A percentile compares a stretch with the other conserved stretches of the same genome.
Conservation (phyloP, 2,329 filamentous ascomycete species). For the Helotiales sp. region DNA sequence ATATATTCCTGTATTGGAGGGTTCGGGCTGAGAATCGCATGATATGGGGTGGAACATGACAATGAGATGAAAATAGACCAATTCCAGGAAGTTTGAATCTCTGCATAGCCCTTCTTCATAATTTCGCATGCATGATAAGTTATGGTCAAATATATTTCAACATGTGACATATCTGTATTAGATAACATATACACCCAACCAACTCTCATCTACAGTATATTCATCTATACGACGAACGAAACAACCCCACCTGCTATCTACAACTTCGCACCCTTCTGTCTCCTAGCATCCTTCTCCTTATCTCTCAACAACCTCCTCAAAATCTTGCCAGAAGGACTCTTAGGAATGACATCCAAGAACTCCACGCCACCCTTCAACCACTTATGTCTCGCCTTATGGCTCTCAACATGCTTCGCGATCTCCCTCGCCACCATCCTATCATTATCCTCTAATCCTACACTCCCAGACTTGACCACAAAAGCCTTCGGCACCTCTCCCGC, state of each 20-base stretch:
- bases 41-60: too few species aligned
- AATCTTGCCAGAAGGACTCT: constrained; percentile 75
- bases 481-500: constrained; percentile 68
- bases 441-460: constrained; percentile 51
- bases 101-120: too few species aligned
- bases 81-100: too few species aligned
- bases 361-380: constrained; percentile 63
- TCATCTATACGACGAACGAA: background rate
- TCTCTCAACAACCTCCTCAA: constrained; percentile 69
- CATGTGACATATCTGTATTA: too few species aligned
- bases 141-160: too few species aligned
- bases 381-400: constrained; percentile 69
- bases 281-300: constrained; percentile 68
- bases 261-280: constrained; percentile 65
- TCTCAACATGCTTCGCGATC: constrained; percentile 60
- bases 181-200: too few species aligned
- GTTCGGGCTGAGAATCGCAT: too few species aligned
- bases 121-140: too few species aligned
- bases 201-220: background rate
- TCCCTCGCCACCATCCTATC: constrained; percentile 47
- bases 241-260: constrained; percentile 39
- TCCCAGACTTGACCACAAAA: constrained; percentile 59
- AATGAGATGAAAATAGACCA: too few species aligned
- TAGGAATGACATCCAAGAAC: constrained; percentile 68
- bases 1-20: too few species aligned